phyloP scores from a whole-genome alignment of 179 eudicot genomes.

The Silene vulgaris region DNA sequence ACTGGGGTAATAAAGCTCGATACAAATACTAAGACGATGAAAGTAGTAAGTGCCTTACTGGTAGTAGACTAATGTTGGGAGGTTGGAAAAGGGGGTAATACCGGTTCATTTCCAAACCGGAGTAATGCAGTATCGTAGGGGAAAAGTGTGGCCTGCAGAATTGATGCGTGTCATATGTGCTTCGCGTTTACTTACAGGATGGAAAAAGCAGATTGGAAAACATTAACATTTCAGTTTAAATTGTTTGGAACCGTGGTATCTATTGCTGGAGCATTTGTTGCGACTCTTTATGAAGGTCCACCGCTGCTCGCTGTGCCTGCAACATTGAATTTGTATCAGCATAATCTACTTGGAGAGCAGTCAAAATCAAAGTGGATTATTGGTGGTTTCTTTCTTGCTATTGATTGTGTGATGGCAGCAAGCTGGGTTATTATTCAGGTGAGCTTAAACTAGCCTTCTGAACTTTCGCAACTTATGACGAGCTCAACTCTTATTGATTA shows the following conservation, averaged over 20 bases:
- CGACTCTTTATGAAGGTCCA: conserved; percentile 43
- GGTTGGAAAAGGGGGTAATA: too few relatives aligned
- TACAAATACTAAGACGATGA: too few relatives aligned
- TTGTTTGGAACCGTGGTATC: conserved; percentile 34
- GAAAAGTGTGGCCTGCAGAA: not conserved
- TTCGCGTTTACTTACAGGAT: conserved; percentile 33
- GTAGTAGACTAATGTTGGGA: too few relatives aligned
- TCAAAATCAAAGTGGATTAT: conserved; percentile 34
- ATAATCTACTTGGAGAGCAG: conserved; percentile 22
- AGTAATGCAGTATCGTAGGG: not conserved
- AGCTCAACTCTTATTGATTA: not conserved
- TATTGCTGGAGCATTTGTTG: conserved; percentile 39
- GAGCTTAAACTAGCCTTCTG: conserved; percentile 1
- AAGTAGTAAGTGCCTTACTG: too few relatives aligned
- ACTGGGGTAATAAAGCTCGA: too few relatives aligned
- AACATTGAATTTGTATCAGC: conserved; percentile 16
- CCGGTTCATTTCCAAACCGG: not conserved
- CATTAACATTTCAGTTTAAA: conserved; percentile 30
- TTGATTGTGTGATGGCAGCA: conserved; percentile 36
- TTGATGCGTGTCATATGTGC: not conserved
- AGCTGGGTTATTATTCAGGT: conserved; percentile 44
- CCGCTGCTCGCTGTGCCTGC: conserved; percentile 21
- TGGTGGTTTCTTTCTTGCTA: conserved; percentile 37
- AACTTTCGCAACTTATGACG: not conserved
- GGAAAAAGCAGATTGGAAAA: conserved; percentile 35